Evolutionary conservation across 2,329 filamentous ascomycete species (phyloP), one percentile per base, ranked within the genome.

Genomic region (Colletotrichum truncatum): DNA sequence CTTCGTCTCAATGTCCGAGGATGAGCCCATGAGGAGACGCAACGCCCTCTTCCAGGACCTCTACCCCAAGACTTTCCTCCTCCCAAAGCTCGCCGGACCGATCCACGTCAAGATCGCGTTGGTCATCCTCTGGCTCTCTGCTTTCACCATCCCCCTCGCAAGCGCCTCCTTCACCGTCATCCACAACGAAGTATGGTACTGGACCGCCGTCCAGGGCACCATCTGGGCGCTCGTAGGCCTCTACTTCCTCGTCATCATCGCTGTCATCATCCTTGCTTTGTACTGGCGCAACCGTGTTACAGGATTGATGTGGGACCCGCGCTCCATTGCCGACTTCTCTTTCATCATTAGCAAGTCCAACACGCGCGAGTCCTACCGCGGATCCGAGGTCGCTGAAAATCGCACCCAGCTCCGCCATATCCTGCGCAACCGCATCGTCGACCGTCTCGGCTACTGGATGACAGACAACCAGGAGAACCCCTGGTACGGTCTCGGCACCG

Each of bases 401-500:
- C 81, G 83, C 49, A 73, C 77, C 30, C 82, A 88, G 32, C 87
- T 91, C 71, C 79, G 78, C 70, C 78, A 82, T 26, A 82, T 83
- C 67, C 83, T 87, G 43, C 81, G 78, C 52, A 85, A 82, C 72
- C 87, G 84, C 66, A 87, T 87, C 68, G 81, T 85, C 5, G 89
- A 95, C 70, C 85, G 91, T 45, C 84, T 98, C n/a, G 93, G 94
- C 6, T 97, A 97, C 77, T 98, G 94, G 93, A 87, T 87, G 64
- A 88, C 89, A 25, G 88, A 89, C 16, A 88, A 88, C 66, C 84
- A 86, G 4, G 73, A 77, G 18, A 88, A 89, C 18, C 82, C 93
- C 25, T 97, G 96, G 83, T 94, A 97, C 73, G 89, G 89, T 2
- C 87, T 97, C 60, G 93, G 93, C 76, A 72, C 84, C 76, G 64